Evolutionary conservation across 2,329 filamentous ascomycete species (phyloP).

Genomic region (Aspergillus fijiensis): DNA sequence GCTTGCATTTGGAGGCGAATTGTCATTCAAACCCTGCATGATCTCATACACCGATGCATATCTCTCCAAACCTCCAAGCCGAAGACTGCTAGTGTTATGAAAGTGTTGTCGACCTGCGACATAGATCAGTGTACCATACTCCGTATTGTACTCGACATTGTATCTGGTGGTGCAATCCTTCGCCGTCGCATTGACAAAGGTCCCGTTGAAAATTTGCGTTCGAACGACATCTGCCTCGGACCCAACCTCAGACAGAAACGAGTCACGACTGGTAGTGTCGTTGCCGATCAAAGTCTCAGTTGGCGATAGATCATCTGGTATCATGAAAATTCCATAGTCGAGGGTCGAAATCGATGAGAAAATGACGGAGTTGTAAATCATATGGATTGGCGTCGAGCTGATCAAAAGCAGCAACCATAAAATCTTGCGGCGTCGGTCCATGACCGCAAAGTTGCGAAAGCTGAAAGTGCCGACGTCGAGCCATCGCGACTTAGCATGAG

Average conservation of each 20-base stretch:
- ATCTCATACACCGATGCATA: neutral
- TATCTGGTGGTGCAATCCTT: constrained; percentile 6
- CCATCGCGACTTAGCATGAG: constrained; percentile 45
- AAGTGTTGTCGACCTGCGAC: constrained; percentile 4
- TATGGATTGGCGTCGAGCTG: constrained; percentile 16
- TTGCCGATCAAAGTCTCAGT: neutral
- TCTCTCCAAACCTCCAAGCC: neutral
- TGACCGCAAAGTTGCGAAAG: constrained; percentile 25
- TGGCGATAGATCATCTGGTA: neutral
- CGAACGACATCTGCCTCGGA: constrained; percentile 1
- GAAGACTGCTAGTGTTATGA: constrained; percentile 2
- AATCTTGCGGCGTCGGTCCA: constrained; percentile 32
- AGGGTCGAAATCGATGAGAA: constrained; percentile 12
- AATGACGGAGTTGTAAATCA: constrained; percentile 19
- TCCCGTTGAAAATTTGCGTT: constrained; percentile 8
- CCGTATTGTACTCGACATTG: constrained; percentile 8
- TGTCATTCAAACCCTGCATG: neutral
- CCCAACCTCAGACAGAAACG: neutral
- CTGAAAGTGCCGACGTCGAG: constrained; percentile 48
- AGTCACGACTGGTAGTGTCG: neutral
- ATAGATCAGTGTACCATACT: constrained; percentile 1
- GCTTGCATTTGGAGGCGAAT: neutral
- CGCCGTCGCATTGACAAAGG: neutral
- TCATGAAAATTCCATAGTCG: constrained; percentile 8
- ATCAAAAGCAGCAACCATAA: constrained; percentile 15